Evolutionary conservation across 768 basidiomycete species (phyloP).

Genomic region (Psilocybe sp.): DNA sequence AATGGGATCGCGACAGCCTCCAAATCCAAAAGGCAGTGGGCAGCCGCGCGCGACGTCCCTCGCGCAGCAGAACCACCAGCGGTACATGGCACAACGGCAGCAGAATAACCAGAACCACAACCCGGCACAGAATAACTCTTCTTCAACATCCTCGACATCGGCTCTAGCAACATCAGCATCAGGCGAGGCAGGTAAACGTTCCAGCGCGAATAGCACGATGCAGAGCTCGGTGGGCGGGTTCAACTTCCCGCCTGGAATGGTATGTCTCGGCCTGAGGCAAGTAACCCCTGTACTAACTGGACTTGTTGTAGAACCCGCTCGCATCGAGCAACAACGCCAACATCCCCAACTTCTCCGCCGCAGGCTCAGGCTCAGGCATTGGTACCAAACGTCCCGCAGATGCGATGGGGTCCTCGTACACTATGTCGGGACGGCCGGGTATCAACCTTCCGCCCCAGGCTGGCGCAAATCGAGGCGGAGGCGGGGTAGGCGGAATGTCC

Average conservation of each 20-base stretch:
- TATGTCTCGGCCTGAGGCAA: slow-evolving; percentile 21
- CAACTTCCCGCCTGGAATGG: slow-evolving; percentile 45
- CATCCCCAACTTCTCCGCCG: not conserved
- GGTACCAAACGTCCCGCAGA: slow-evolving; percentile 35
- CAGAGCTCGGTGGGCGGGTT: slow-evolving; percentile 47
- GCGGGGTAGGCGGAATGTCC: too few relatives aligned
- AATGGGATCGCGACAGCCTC: slow-evolving; percentile 10
- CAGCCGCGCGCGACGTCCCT: slow-evolving; percentile 9
- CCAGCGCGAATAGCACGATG: slow-evolving; percentile 16
- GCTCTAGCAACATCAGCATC: not conserved
- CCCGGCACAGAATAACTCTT: slow-evolving; percentile 15
- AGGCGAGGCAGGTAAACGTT: slow-evolving; percentile 5
- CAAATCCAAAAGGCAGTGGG: slow-evolving; percentile 3
- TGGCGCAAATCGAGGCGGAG: slow-evolving; percentile 9
- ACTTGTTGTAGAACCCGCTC: not conserved
- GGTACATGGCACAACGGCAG: slow-evolving; percentile 9
- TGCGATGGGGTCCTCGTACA: slow-evolving; percentile 11
- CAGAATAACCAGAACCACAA: slow-evolving; percentile 13
- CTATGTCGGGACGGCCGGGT: slow-evolving; percentile 24
- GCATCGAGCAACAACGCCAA: slow-evolving; percentile 8
- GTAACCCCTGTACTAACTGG: not conserved
- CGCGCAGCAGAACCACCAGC: slow-evolving; percentile 17
- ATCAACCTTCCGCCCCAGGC: slow-evolving; percentile 41
- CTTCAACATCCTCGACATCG: not conserved
- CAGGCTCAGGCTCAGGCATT: slow-evolving; percentile 10